Percentiles rank a stretch among this genome's conserved stretches.
Evolutionary conservation across 345 rosid species (phyloP).

Genomic region (Punica granatum): DNA sequence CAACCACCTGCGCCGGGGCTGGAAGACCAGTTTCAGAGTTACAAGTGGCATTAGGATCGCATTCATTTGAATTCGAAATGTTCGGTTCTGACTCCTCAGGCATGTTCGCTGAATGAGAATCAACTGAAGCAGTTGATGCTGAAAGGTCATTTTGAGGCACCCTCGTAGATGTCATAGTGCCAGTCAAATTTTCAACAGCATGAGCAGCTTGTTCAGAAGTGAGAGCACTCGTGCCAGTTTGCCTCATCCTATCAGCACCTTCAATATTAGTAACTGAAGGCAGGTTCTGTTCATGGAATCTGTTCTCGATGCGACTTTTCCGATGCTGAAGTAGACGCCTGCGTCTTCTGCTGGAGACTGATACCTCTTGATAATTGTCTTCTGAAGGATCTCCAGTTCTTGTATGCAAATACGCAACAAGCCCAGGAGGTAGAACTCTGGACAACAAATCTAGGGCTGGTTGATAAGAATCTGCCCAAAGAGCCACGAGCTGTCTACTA

Average conservation of each 20-base stretch:
- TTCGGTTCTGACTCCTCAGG: slow-evolving; percentile 42
- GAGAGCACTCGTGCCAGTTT: slow-evolving; percentile 26
- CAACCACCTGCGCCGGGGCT: slow-evolving; percentile 97
- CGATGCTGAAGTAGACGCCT: slow-evolving; percentile 85
- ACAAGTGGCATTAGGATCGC: slow-evolving; percentile 37
- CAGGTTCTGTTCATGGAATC: slow-evolving; percentile 54
- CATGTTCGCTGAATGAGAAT: slow-evolving; percentile 27
- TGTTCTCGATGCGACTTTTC: slow-evolving; percentile 60
- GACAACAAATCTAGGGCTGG: slow-evolving; percentile 86
- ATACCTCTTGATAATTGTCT: slow-evolving; percentile 63
- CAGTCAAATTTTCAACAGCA: slow-evolving; percentile 38
- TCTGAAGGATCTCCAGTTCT: slow-evolving; percentile 54
- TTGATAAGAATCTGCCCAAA: slow-evolving; percentile 99
- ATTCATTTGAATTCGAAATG: slow-evolving; percentile 34
- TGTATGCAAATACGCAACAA: slow-evolving; percentile 96
- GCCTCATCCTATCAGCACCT: slow-evolving; percentile 44
- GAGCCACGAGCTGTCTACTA: slow-evolving; percentile 98
- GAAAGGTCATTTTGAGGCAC: slow-evolving; percentile 44
- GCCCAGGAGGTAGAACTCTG: slow-evolving; percentile 97
- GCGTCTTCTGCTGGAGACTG: slow-evolving; percentile 65
- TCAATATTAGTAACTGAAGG: slow-evolving; percentile 48
- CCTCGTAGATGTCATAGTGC: slow-evolving; percentile 34
- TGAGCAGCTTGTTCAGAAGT: slow-evolving; percentile 18
- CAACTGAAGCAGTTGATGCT: slow-evolving; percentile 25
- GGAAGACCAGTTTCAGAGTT: slow-evolving; percentile 56